Base-by-base conservation (phyloP, 2,329 filamentous ascomycete species). In the Exophiala sp. region DNA sequence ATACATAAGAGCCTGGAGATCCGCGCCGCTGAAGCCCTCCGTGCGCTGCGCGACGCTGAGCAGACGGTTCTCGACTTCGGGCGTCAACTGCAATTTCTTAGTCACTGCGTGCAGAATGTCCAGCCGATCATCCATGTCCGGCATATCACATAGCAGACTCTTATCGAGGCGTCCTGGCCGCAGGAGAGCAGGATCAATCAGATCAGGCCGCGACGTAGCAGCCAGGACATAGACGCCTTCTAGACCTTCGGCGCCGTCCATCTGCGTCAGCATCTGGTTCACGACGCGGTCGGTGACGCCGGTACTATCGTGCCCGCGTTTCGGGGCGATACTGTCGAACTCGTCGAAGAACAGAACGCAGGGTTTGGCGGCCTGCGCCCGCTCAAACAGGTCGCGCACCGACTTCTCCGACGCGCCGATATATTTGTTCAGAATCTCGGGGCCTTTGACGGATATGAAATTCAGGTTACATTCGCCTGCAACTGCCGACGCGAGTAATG, bases 291-390 rank as follows among this genome's bases (percentile, higher is more conserved):
- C 94, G 0, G 93, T 98, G n/a, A 98, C 94, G 58, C 94, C 93
- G 0, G 93, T 98, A 1, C 86, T 93, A 66, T 98, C 94, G 65
- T 98, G 93, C 0, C 93, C 93, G 70, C 93, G 81, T 70, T 97
- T 98, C 2, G 93, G 93, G 0, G 94, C 94, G 57, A 98, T 97
- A 32, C 87, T 90, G 70, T 98, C 93, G 64, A 98, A 98, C 67
- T 98, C 93, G 64, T 98, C 93, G 64, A 98, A 98, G 76, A 98
- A 98, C 7, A 98, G 75, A 3, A 98, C 87, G 61, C 93, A 97
- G 0, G 94, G 94, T 52, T 85, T 82, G 3, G 93, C 93, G 2
- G 93, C 91, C 64, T 85, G 83, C 0, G 93, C 93, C 35, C 93
- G 81, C 65, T 95, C 91, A 63, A 98, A 98, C 1, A 98, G 75